A percentile compares a stretch with the other conserved stretches of the same genome.
phyloP scores from a whole-genome alignment of 306 rosid species.

The Sicyos baderoa region DNA sequence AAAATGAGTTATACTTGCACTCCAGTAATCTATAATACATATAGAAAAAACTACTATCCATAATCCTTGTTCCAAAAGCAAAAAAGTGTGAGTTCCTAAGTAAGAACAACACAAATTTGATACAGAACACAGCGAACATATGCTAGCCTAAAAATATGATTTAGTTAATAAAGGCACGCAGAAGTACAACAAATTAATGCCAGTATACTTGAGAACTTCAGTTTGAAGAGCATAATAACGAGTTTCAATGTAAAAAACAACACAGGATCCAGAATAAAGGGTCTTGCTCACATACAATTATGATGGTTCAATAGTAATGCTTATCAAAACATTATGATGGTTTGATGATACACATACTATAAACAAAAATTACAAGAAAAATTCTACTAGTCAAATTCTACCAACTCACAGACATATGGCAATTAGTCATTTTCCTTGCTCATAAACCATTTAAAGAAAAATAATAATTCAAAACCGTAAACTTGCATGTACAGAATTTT shows the following conservation, averaged over 20 bases:
- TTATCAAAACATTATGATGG: neutral
- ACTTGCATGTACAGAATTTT: constrained; percentile 23
- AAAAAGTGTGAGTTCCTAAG: neutral
- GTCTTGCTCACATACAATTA: too few relatives aligned
- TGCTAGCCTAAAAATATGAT: neutral
- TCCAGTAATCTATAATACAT: neutral
- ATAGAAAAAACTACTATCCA: neutral
- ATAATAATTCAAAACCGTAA: constrained; percentile 3
- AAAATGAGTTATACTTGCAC: neutral
- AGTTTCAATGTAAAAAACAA: neutral
- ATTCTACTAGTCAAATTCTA: too few relatives aligned
- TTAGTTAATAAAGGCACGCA: neutral
- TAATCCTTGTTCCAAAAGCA: neutral
- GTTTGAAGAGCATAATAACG: neutral
- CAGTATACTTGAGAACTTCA: neutral
- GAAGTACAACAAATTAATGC: neutral
- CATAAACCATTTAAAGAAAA: neutral
- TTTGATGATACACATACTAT: neutral
- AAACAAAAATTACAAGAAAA: too few relatives aligned
- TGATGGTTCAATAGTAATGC: neutral
- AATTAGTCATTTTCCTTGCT: neutral
- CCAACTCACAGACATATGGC: neutral
- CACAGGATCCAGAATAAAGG: neutral
- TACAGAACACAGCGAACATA: neutral
- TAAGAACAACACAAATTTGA: neutral